Conservation (phyloP, 345 rosid genomes). For the Luvunga scandens region DNA sequence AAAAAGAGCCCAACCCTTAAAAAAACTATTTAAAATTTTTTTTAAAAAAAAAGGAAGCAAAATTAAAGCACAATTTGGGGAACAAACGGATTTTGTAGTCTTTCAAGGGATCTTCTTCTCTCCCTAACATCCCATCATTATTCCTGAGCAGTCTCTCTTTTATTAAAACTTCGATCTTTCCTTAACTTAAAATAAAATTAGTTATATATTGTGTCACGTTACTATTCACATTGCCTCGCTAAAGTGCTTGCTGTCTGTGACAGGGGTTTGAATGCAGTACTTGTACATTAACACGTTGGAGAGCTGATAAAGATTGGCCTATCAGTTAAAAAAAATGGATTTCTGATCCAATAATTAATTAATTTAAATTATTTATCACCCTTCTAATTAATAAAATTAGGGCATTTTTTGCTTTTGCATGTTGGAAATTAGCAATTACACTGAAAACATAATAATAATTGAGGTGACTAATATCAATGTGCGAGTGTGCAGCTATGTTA, state of each 20-base stretch:
- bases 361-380: not conserved
- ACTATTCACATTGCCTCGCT: not conserved
- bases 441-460: not conserved
- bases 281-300: conserved; percentile 1
- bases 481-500: not conserved
- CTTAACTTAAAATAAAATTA: not conserved
- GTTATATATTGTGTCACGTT: not conserved
- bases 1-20: not conserved
- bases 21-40: too few relatives aligned
- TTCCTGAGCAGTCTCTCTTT: conserved; percentile 31
- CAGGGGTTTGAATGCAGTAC: not conserved
- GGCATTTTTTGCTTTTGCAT: not conserved
- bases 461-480: not conserved
- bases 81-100: conserved; percentile 78
- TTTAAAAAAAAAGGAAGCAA: not conserved
- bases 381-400: not conserved
- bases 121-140: conserved; percentile 42
- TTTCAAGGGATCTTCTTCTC: conserved; percentile 78
- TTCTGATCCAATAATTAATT: conserved; percentile 9
- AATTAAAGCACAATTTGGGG: conserved; percentile 39
- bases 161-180: conserved; percentile 9
- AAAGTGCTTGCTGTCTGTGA: conserved; percentile 1
- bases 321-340: not conserved
- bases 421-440: not conserved
- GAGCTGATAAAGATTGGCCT: conserved; percentile 8